phyloP scores from a whole-genome alignment of 331 rosid species.

The Erythrophleum ivorense region DNA sequence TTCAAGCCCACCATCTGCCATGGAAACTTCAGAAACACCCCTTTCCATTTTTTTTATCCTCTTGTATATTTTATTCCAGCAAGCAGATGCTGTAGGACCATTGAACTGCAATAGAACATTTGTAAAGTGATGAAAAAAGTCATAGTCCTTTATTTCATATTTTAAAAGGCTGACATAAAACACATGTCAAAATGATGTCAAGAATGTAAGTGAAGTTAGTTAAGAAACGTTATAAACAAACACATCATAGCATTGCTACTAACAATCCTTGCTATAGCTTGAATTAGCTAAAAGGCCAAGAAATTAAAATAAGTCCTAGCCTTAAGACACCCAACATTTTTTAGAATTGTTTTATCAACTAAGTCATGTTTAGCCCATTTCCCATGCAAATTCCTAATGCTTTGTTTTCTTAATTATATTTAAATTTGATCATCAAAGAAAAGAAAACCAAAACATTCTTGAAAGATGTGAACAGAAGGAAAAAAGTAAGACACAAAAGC shows the following conservation, averaged over 20 bases:
- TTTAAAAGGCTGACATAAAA: slow-evolving; percentile 30
- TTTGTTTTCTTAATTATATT: neutral
- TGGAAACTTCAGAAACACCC: slow-evolving; percentile 55
- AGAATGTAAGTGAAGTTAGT: neutral
- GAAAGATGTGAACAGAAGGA: slow-evolving; percentile 2
- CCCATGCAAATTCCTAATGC: neutral
- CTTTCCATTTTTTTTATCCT: slow-evolving; percentile 65
- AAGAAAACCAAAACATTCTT: neutral
- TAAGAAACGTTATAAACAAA: slow-evolving; percentile 12
- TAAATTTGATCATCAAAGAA: neutral
- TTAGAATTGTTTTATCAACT: neutral
- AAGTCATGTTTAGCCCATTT: neutral
- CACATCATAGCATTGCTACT: neutral
- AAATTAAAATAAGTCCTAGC: neutral
- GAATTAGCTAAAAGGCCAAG: neutral
- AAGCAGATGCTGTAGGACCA: slow-evolving; percentile 82
- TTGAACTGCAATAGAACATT: slow-evolving; percentile 61
- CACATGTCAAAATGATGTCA: neutral
- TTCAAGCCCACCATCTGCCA: slow-evolving; percentile 55
- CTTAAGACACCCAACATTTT: neutral
- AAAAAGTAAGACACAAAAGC: neutral
- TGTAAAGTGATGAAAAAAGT: slow-evolving; percentile 17
- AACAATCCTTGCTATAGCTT: slow-evolving; percentile 2
- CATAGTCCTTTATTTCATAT: slow-evolving; percentile 28
- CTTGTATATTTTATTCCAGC: slow-evolving; percentile 88